phyloP scores from a whole-genome alignment of 306 rosid genomes.

The Senna tora region DNA sequence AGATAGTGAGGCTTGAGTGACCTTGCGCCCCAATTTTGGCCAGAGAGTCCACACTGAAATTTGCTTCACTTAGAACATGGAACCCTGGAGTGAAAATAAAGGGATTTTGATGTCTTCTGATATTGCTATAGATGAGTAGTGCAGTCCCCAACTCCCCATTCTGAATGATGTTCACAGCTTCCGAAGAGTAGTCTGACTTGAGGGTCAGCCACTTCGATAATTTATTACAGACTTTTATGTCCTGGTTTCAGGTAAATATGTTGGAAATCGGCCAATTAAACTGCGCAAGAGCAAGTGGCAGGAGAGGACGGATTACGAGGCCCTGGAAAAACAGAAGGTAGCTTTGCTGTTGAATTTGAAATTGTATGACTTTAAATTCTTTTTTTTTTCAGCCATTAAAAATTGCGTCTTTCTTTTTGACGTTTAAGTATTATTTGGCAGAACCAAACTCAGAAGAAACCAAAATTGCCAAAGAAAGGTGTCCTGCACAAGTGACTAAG shows the following conservation, averaged over 20 bases:
- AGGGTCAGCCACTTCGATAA: no score
- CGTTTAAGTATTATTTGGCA: constrained; percentile 33
- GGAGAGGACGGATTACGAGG: constrained; percentile 84
- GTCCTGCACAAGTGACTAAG: constrained; percentile 73
- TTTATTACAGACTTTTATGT: background rate
- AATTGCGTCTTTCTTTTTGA: constrained; percentile 4
- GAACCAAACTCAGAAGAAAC: constrained; percentile 72
- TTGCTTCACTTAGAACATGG: no score
- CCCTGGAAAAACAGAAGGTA: constrained; percentile 84
- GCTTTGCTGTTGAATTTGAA: constrained; percentile 7
- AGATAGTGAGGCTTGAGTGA: no score
- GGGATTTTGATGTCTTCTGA: no score
- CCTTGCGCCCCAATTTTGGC: no score
- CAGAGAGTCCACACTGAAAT: no score
- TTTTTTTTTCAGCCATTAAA: no score
- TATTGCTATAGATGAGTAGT: no score
- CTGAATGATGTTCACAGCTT: no score
- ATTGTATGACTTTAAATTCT: background rate
- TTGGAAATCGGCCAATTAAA: constrained; percentile 95
- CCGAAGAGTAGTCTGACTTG: no score
- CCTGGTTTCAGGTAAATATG: constrained; percentile 76
- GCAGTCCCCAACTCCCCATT: no score
- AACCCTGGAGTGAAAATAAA: no score
- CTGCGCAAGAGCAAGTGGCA: constrained; percentile 95
- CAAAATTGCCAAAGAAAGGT: constrained; percentile 74